Conservation (phyloP, 1,284 basidiomycete species). For the Ganoderma leucocontextum region DNA sequence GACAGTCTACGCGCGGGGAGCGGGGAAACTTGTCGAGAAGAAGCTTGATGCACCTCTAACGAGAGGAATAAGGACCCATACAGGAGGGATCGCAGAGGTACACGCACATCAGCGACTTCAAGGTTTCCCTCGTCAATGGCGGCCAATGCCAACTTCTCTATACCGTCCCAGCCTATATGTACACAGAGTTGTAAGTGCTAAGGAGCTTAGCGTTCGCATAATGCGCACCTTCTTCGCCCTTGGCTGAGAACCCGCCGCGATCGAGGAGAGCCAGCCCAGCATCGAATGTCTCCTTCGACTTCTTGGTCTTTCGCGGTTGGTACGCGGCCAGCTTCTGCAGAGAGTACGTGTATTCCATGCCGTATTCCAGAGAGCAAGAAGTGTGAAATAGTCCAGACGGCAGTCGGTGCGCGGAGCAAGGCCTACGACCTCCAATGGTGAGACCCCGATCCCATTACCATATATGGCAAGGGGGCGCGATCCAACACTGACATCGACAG, state of each 20-base stretch:
- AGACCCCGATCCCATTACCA: background rate
- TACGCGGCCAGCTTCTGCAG: slow-evolving; percentile 75
- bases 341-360: slow-evolving; percentile 56
- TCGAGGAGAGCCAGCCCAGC: slow-evolving; percentile 68
- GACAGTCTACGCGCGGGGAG: slow-evolving; percentile 84
- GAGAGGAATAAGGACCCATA: slow-evolving; percentile 16
- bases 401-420: background rate
- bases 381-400: background rate
- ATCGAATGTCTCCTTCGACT: slow-evolving; percentile 77
- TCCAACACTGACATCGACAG: no score
- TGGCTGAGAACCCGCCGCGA: slow-evolving; percentile 52
- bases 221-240: slow-evolving; percentile 67
- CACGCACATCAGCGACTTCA: slow-evolving; percentile 84
- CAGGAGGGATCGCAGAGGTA: slow-evolving; percentile 23
- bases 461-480: background rate
- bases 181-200: background rate
- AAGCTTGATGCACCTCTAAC: slow-evolving; percentile 70
- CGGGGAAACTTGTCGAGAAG: slow-evolving; percentile 79
- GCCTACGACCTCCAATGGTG: no score
- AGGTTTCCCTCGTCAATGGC: slow-evolving; percentile 85
- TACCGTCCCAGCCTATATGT: slow-evolving; percentile 78
- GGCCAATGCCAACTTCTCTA: slow-evolving; percentile 90
- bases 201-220: slow-evolving; percentile 1
- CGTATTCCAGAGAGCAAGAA: background rate
- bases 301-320: slow-evolving; percentile 69